Conservation (phyloP, 1,284 basidiomycete genomes). For the Irpex sp. region DNA sequence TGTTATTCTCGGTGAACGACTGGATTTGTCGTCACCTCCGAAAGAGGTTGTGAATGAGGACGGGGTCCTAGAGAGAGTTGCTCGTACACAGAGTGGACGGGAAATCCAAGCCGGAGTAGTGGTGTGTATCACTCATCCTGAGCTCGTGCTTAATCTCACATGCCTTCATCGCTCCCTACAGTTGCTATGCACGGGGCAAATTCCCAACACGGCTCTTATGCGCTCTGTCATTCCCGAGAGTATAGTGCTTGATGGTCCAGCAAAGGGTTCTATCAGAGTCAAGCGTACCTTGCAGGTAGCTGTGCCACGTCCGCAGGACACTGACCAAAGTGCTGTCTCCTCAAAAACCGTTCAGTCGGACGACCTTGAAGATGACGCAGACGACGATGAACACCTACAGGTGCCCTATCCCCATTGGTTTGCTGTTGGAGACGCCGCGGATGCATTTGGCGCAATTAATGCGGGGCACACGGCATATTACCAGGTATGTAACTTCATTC, state of each 20-base stretch:
- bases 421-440: slow-evolving; percentile 66
- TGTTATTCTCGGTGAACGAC: slow-evolving; percentile 53
- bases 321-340: slow-evolving; percentile 22
- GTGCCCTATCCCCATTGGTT: slow-evolving; percentile 57
- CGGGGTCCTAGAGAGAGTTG: slow-evolving; percentile 33
- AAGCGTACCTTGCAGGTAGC: slow-evolving; percentile 59
- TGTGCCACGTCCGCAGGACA: slow-evolving; percentile 13
- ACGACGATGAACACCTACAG: slow-evolving; percentile 21
- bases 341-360: slow-evolving; percentile 18
- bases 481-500: slow-evolving; percentile 35
- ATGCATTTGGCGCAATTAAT: slow-evolving; percentile 66
- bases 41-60: slow-evolving; percentile 25
- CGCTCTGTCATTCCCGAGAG: slow-evolving; percentile 44
- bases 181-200: slow-evolving; percentile 77
- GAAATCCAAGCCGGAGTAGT: slow-evolving; percentile 63
- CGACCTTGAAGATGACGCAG: slow-evolving; percentile 11
- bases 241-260: slow-evolving; percentile 38
- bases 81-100: slow-evolving; percentile 54
- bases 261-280: slow-evolving; percentile 50
- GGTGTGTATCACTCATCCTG: slow-evolving; percentile 28
- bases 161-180: slow-evolving; percentile 24
- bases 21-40: slow-evolving; percentile 42
- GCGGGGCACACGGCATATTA: slow-evolving; percentile 71
- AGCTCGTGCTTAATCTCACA: background rate
- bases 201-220: slow-evolving; percentile 64